phyloP scores from a whole-genome alignment of 495 filamentous ascomycete genomes.

The Clohesyomyces aquaticus region DNA sequence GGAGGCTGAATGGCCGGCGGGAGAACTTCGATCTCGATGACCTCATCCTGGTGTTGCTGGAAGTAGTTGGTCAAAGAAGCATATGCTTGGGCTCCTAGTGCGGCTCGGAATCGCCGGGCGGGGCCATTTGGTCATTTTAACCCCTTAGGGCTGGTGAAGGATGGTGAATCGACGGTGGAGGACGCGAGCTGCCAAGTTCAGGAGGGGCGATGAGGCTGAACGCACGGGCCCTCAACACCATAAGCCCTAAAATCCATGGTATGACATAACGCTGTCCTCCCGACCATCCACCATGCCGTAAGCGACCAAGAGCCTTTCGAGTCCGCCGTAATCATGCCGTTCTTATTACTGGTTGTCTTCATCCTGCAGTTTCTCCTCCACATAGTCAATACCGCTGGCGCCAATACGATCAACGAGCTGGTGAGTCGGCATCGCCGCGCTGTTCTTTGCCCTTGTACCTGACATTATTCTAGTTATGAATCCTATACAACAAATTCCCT shows the following conservation, averaged over 20 bases:
- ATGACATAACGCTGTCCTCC: constrained; percentile 37
- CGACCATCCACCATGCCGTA: no score
- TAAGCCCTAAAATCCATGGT: constrained; percentile 2
- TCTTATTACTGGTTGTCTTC: constrained; percentile 80
- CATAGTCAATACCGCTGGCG: constrained; percentile 86
- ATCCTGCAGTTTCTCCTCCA: constrained; percentile 79
- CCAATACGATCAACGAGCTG: constrained; percentile 74
- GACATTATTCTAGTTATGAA: constrained; percentile 63
- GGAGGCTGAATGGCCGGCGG: constrained; percentile 54
- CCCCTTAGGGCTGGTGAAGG: no score
- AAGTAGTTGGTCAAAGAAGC: constrained; percentile 44
- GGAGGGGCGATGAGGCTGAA: no score
- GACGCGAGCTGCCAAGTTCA: background rate
- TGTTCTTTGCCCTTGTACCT: background rate
- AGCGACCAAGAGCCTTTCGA: constrained; percentile 9
- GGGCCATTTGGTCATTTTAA: no score
- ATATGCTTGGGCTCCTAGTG: no score
- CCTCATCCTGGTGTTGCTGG: constrained; percentile 40
- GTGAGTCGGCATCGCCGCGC: constrained; percentile 52
- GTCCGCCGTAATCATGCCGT: constrained; percentile 63
- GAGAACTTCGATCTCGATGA: constrained; percentile 78
- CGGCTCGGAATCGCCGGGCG: no score
- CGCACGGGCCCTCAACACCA: constrained; percentile 26
- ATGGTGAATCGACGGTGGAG: no score
- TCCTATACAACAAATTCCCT: constrained; percentile 73